Conservation (phyloP, 345 rosid species). For the Pugionium dolabratum region DNA sequence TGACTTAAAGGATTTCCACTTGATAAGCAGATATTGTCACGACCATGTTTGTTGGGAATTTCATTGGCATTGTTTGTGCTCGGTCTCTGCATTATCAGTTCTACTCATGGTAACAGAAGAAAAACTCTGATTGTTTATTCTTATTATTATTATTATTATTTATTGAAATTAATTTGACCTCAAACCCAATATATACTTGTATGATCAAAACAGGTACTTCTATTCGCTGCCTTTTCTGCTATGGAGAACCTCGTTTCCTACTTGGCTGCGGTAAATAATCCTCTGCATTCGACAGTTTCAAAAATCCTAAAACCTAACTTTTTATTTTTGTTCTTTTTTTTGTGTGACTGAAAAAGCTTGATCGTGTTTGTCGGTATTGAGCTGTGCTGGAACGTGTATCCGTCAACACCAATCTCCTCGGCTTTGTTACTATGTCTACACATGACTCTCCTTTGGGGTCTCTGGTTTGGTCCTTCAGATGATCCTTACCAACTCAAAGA, state of each 20-base stretch:
- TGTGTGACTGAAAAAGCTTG: conserved; percentile 49
- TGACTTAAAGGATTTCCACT: conserved; percentile 29
- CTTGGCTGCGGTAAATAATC: conserved; percentile 58
- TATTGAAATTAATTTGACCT: neutral
- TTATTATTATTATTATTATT: too few species aligned
- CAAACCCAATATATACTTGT: conserved; percentile 2
- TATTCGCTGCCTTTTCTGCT: conserved; percentile 76
- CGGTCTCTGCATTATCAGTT: conserved; percentile 97
- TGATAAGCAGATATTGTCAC: conserved; percentile 63
- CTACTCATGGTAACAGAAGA: conserved; percentile 74
- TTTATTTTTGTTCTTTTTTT: conserved; percentile 12
- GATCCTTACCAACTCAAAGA: conserved; percentile 48
- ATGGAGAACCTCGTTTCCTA: conserved; percentile 76
- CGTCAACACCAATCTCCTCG: conserved; percentile 72
- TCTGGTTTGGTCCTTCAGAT: conserved; percentile 62
- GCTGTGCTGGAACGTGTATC: conserved; percentile 91
- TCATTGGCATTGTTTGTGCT: conserved; percentile 83
- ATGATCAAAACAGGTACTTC: conserved; percentile 67
- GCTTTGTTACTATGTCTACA: conserved; percentile 64
- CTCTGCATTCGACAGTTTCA: neutral
- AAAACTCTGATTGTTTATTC: neutral
- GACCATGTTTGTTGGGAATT: conserved; percentile 82
- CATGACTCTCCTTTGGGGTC: conserved; percentile 60
- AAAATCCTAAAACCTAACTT: neutral
- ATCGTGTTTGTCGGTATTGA: conserved; percentile 66